Evolutionary conservation across 208 protist species (phyloP), one percentile per base, ranked within the genome.

Genomic region (Vickermania ingenoplastis): DNA sequence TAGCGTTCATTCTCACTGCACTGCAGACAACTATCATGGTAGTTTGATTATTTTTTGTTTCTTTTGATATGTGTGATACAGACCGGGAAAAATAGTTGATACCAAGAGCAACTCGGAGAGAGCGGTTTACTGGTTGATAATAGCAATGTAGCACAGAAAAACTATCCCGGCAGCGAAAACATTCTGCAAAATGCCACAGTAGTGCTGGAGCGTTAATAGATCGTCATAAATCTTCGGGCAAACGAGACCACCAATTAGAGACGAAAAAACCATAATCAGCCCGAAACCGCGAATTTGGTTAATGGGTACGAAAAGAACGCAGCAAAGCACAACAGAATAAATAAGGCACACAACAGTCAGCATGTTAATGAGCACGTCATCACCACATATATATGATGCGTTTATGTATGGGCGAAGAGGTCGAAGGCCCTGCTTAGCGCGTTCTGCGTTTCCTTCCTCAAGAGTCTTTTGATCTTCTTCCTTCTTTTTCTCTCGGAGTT

Each of bases 281-380:
- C 74, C 75, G 31, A 71, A 31, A 23, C 74, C 79, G 13, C 79
- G 85, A 7, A 82, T 66, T 45, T 77, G 57, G 57, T 81, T 89
- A 21, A 74, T 45, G 17, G 59, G 31, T 57, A 80, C 78, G 54
- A 69, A 50, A 41, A 67, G 28, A 57, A 79, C 59, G 56, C 57
- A 50, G 25, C 36, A 59, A 1, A 67, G 53, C 0, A 76, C 22
- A 1, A 78, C 59, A 60, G 57, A 63, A 28, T 76, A 4, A 21
- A 62, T 30, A 14, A 81, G 1, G 2, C 57, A 17, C 31, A 31
- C 13, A 41, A 22, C n/a, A 29, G 85, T 55, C 5, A 88, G 66
- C 3, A 73, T 55, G 31, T 77, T 76, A 1, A 73, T 86, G 54
- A 91, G 25, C 28, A 75, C 48, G 21, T 84, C 76, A 22, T 72